A percentile compares a stretch with the other conserved stretches of the same genome.
Evolutionary conservation across 805 yeast genomes (phyloP).

Genomic region (Cyberlindnera galapagoensis): DNA sequence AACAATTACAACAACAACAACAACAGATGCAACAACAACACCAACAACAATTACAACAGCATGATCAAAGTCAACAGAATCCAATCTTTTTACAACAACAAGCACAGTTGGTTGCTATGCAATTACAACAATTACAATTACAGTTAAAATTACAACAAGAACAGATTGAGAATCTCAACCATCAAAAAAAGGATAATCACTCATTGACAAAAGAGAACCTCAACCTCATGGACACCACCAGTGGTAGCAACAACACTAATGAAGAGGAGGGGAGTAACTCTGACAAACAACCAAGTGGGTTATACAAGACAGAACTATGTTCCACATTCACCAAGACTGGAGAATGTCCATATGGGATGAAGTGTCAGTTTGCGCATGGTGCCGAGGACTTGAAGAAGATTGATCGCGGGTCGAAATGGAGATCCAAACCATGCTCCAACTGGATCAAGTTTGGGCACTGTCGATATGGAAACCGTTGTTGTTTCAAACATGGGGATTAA

Average conservation of each 20-base stretch:
- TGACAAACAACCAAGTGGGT: slow-evolving; percentile 27
- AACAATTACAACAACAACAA: slow-evolving; percentile 15
- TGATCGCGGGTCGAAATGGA: slow-evolving; percentile 75
- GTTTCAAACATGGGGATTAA: slow-evolving; percentile 68
- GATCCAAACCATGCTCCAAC: slow-evolving; percentile 86
- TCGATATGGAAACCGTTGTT: slow-evolving; percentile 86
- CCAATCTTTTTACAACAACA: slow-evolving; percentile 22
- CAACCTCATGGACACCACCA: slow-evolving; percentile 14
- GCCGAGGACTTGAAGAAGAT: slow-evolving; percentile 64
- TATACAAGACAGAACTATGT: slow-evolving; percentile 89
- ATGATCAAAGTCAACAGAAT: slow-evolving; percentile 15
- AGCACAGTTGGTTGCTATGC: slow-evolving; percentile 21
- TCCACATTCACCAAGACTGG: slow-evolving; percentile 67
- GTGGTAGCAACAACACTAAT: not conserved
- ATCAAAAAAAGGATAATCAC: slow-evolving; percentile 11
- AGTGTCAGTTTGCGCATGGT: slow-evolving; percentile 96
- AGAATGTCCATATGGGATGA: slow-evolving; percentile 78
- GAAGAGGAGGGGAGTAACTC: not conserved
- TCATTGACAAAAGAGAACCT: slow-evolving; percentile 22
- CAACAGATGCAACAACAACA: slow-evolving; percentile 16
- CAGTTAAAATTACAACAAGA: slow-evolving; percentile 25
- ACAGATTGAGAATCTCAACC: slow-evolving; percentile 24
- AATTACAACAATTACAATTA: slow-evolving; percentile 20
- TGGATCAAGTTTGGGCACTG: slow-evolving; percentile 81
- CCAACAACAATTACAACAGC: slow-evolving; percentile 17